phyloP scores from a whole-genome alignment of 1,284 basidiomycete species.

The Mycosarcoma mackinlayi region DNA sequence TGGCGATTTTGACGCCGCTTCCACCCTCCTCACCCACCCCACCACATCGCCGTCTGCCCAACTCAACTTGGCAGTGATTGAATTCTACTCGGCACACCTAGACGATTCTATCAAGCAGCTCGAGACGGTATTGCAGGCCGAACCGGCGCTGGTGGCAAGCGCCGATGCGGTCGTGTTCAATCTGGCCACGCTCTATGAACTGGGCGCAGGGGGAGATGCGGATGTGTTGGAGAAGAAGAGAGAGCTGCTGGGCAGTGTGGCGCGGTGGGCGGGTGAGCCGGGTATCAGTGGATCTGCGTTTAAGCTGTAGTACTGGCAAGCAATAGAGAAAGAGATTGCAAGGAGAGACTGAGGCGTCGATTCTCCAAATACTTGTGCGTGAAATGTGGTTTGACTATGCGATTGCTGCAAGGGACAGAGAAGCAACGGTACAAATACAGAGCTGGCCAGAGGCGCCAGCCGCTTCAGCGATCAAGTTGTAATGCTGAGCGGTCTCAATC shows the following conservation, averaged over 20 bases:
- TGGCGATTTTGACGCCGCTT: neutral
- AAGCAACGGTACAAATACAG: conserved; percentile 30
- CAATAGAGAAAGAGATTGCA: neutral
- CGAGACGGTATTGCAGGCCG: conserved; percentile 9
- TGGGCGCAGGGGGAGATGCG: conserved; percentile 13
- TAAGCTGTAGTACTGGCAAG: conserved; percentile 26
- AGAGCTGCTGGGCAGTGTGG: conserved; percentile 25
- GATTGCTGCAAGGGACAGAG: neutral
- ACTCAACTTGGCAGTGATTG: conserved; percentile 16
- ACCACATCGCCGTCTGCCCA: neutral
- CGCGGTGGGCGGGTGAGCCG: conserved; percentile 39
- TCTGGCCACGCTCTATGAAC: conserved; percentile 54
- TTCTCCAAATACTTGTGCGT: too few relatives aligned
- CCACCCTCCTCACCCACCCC: neutral
- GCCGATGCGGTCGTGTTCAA: conserved; percentile 54
- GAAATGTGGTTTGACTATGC: too few relatives aligned
- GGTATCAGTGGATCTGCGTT: conserved; percentile 23
- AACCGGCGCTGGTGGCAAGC: conserved; percentile 9
- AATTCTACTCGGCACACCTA: conserved; percentile 34
- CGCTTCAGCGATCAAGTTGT: too few relatives aligned
- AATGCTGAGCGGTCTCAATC: conserved; percentile 28
- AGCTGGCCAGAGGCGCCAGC: neutral
- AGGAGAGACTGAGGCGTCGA: too few relatives aligned
- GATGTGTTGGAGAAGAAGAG: conserved; percentile 35
- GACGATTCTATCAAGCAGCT: conserved; percentile 27